Percentiles rank a stretch among this genome's conserved stretches.
Conservation (phyloP, 495 filamentous ascomycete species). For the Friedmanniomyces endolithicus region DNA sequence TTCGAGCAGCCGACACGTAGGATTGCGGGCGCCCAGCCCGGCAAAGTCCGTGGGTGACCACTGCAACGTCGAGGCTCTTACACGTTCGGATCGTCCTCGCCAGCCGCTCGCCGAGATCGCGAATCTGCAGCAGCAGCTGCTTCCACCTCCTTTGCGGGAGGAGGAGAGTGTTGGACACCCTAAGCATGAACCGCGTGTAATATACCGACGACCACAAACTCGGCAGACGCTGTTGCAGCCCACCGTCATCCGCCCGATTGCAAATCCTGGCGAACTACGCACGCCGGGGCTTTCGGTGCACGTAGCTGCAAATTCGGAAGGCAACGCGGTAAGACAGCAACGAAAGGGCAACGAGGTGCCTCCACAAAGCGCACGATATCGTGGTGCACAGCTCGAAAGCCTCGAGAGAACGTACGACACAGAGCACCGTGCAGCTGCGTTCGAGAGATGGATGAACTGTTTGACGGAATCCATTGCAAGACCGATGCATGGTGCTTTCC, state of each 20-base stretch:
- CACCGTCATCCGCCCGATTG: not conserved
- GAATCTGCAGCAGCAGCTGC: conserved; percentile 2
- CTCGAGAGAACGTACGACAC: conserved; percentile 22
- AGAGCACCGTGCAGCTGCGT: conserved; percentile 21
- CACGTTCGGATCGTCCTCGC: not conserved
- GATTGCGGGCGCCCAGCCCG: no score
- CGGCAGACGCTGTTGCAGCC: not conserved
- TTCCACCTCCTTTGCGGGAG: conserved; percentile 1
- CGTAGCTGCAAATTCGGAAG: not conserved
- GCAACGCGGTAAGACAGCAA: not conserved
- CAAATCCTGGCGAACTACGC: not conserved
- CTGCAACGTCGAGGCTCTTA: not conserved
- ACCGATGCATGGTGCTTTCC: not conserved
- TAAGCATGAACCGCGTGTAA: not conserved
- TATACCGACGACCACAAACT: not conserved
- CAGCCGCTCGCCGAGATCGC: not conserved
- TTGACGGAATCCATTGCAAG: conserved; percentile 17
- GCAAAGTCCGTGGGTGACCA: not conserved
- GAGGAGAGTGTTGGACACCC: not conserved
- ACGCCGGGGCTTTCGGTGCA: not conserved
- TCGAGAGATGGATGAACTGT: conserved; percentile 18
- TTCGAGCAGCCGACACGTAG: not conserved
- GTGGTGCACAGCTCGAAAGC: conserved; percentile 26
- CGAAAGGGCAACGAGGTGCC: not conserved
- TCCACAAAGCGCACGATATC: not conserved